Base-by-base conservation (phyloP, 108 stramenopile species). In the Seminavis robusta region DNA sequence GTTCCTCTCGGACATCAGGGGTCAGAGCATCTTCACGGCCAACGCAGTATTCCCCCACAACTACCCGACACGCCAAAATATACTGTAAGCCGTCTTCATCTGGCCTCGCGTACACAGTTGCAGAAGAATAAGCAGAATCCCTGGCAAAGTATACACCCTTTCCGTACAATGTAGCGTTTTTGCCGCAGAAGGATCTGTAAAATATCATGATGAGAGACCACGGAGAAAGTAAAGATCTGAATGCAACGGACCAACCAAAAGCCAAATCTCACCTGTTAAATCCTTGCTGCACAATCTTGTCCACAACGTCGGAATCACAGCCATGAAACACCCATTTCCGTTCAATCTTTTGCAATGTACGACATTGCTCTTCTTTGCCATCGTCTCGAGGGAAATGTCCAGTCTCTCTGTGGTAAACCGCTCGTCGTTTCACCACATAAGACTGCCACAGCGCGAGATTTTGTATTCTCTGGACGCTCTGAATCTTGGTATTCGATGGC, bases 61-160 rank as follows among this genome's bases (percentile, higher is more conserved):
- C 26, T 5, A 59, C 58, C 13, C 46, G 46, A 23, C 58, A 59
- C 7, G 47, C 47, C 10, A 59, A n/a, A 21, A 59, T 47, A 43
- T 47, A 47, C 46, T 47, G 47, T 8, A 19, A 7, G 0, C 29
- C 29, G 15, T 23, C 16, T 16, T 9, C n/a, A 47, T 59, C 42
- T 6, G 45, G 46, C 5, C 25, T n/a, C 16, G 62, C n/a, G 47
- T 63, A 63, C 17, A 30, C 24, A 13, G 16, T 30, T 4, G 1
- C 0, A 15, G 31, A 19, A 10, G 50, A 52, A 26, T 63, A 53
- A 7, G 51, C 41, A 16, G 62, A 51, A 43, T 63, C 62, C 13
- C 62, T 21, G 17, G 62, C 62, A 43, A 53, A 53, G 41, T 63
- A 63, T 13, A 63, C 62, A 4, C 62, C 62, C 26, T 54, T 54